These are phyloP conservation scores for Sclerotiophoma versabilis DNA, from an alignment of 2,329 filamentous ascomycete genomes.

Conservation along the genomic window DNA sequence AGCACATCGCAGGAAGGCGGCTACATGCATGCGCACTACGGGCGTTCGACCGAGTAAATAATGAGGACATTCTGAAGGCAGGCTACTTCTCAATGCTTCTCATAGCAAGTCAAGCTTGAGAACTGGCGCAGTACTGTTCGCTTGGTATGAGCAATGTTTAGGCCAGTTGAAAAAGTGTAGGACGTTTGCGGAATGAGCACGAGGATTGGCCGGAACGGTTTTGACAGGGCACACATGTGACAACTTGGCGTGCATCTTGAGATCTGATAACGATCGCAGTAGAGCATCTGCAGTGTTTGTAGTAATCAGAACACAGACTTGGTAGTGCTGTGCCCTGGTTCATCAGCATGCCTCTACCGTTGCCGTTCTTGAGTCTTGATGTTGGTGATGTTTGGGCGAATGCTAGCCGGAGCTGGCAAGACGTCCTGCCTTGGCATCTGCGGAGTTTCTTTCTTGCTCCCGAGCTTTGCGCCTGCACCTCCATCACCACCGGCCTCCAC, in stretches of 20 bases:
- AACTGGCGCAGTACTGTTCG: neutral
- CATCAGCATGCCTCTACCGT: neutral
- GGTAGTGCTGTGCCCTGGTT: neutral
- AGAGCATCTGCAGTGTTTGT: neutral
- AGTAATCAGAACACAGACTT: neutral
- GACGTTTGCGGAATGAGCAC: conserved; percentile 17
- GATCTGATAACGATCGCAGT: conserved; percentile 6
- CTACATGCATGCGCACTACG: conserved; percentile 4
- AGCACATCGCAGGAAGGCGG: neutral
- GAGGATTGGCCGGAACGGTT: conserved; percentile 14
- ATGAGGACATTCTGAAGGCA: neutral
- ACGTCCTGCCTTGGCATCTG: conserved; percentile 12
- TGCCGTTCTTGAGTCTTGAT: neutral
- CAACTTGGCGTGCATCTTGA: conserved; percentile 13
- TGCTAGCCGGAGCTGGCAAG: conserved; percentile 13
- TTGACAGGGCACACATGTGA: conserved; percentile 9
- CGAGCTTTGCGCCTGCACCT: conserved; percentile 33
- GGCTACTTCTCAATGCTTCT: too few relatives aligned
- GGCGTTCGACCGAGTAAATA: neutral
- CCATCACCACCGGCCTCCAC: conserved; percentile 31
- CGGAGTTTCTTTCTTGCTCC: conserved; percentile 40
- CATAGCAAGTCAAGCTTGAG: neutral
- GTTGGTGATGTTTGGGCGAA: conserved; percentile 3
- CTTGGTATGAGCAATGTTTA: neutral
- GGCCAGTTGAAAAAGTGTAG: neutral